A percentile compares a stretch with the other conserved stretches of the same genome.
phyloP scores from a whole-genome alignment of 805 yeast species.

The Schwanniomyces yamadae region DNA sequence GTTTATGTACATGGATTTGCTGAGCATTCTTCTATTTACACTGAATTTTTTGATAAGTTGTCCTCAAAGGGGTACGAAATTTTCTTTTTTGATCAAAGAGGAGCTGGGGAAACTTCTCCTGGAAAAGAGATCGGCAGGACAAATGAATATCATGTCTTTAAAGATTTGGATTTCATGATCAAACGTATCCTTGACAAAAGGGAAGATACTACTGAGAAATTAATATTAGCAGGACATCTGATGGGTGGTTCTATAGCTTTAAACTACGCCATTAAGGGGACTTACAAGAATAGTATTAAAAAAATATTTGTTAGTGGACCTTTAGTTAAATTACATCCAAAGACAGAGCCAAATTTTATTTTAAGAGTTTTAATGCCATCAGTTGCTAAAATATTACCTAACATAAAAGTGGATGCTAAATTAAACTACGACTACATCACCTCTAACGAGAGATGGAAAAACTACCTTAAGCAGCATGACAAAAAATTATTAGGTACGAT shows the following conservation, averaged over 20 bases:
- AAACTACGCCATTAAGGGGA: slow-evolving; percentile 61
- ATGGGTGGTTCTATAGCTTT: slow-evolving; percentile 80
- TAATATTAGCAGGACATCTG: slow-evolving; percentile 65
- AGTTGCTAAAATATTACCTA: slow-evolving; percentile 42
- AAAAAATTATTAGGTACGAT: slow-evolving; percentile 49
- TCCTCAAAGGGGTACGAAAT: slow-evolving; percentile 57
- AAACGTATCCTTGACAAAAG: slow-evolving; percentile 40
- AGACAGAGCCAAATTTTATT: slow-evolving; percentile 52
- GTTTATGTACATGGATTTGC: slow-evolving; percentile 71
- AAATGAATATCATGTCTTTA: slow-evolving; percentile 53
- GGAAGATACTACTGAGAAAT: slow-evolving; percentile 30
- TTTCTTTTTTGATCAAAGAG: slow-evolving; percentile 73
- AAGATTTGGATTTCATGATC: slow-evolving; percentile 60
- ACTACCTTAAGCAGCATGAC: slow-evolving; percentile 42
- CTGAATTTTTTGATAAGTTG: slow-evolving; percentile 53
- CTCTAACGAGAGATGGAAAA: slow-evolving; percentile 43
- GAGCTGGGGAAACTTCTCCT: slow-evolving; percentile 65
- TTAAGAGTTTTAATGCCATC: slow-evolving; percentile 43
- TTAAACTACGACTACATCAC: slow-evolving; percentile 57
- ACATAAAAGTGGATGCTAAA: slow-evolving; percentile 52
- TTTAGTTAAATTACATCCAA: slow-evolving; percentile 54
- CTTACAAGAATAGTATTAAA: slow-evolving; percentile 42
- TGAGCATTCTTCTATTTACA: slow-evolving; percentile 53
- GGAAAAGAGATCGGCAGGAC: slow-evolving; percentile 55
- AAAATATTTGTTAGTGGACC: slow-evolving; percentile 60